Percentiles rank a stretch among this genome's conserved stretches.
Evolutionary conservation across 2,329 filamentous ascomycete genomes (phyloP).

Genomic region (Apiospora rasikravindrae): DNA sequence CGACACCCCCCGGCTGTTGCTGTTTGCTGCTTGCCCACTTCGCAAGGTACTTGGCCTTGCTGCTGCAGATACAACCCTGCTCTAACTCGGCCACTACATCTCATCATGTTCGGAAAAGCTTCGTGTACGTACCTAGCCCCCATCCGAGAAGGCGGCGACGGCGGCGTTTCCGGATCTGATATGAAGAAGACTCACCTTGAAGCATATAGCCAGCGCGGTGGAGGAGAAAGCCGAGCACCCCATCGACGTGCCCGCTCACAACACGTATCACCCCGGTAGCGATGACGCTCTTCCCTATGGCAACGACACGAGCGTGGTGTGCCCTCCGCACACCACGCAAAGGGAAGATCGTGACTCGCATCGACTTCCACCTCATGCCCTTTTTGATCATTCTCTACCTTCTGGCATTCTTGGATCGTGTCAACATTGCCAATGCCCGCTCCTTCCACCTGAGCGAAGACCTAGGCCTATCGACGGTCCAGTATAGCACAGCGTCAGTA

Average conservation of each 20-base stretch:
- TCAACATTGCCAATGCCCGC: constrained; percentile 81
- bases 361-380: constrained; percentile 74
- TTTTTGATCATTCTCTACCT: constrained; percentile 69
- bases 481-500: constrained; percentile 69
- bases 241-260: constrained; percentile 29
- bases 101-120: constrained; percentile 18
- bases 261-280: constrained; percentile 36
- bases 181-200: neutral
- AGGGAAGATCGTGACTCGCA: constrained; percentile 68
- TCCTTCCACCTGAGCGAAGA: constrained; percentile 70
- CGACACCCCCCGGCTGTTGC: neutral
- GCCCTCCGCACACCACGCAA: constrained; percentile 65
- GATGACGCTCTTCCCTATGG: constrained; percentile 25
- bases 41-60: neutral
- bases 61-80: neutral
- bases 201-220: constrained; percentile 25
- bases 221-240: constrained; percentile 34
- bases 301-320: constrained; percentile 35
- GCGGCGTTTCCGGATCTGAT: neutral
- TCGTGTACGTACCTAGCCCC: constrained; percentile 16
- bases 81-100: neutral
- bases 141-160: neutral
- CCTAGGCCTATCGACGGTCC: constrained; percentile 59
- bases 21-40: neutral
- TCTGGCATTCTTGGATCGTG: constrained; percentile 56